Base-by-base conservation (phyloP, 257 asterid species). In the Solanum pinnatisectum region DNA sequence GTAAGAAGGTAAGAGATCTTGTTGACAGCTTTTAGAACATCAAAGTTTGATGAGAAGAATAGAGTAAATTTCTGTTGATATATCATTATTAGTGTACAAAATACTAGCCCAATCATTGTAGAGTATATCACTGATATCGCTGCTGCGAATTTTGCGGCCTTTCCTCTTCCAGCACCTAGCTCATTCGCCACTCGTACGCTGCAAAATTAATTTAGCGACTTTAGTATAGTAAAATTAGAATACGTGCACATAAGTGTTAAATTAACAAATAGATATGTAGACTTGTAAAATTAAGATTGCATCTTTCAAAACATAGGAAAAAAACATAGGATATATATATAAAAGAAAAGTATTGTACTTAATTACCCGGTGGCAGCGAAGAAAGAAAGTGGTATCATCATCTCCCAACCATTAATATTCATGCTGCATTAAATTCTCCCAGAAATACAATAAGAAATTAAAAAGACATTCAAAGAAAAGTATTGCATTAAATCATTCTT, bases 141-240 rank as follows among this genome's bases (percentile, higher is more conserved):
- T 40, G 93, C 90, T 6, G 96, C 94, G 36, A 91, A 91, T 88
- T 83, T 94, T 20, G 95, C 95, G 0, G 92, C 93, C 70, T 87
- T 88, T 49, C 93, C 96, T 27, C 91, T 92, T 56, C 94, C 95
- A 35, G 93, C 94, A 8, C 96, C 96, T 5, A 93, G 60, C 88
- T 93, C 96, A 65, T 93, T 93, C 32, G 96, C 94, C 83, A 92
- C 95, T 44, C 96, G 86, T 12, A 93, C 96, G 33, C 96, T 93
- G 88, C 25, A 86, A 22, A 68, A 25, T 16, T 33, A 32, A 20
- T 32, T 16, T 32, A 71, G 42, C 6, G n/a, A 71, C 78, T 32
- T 71, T 71, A 71, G 78, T 8, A 8, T 8, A 33, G 35, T 71
- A 71, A 15, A 71, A 8, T 16, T 5, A 71, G 1, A 52, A 20